Evolutionary conservation across 2,329 filamentous ascomycete genomes (phyloP).

Genomic region (Xylariaceae sp.): DNA sequence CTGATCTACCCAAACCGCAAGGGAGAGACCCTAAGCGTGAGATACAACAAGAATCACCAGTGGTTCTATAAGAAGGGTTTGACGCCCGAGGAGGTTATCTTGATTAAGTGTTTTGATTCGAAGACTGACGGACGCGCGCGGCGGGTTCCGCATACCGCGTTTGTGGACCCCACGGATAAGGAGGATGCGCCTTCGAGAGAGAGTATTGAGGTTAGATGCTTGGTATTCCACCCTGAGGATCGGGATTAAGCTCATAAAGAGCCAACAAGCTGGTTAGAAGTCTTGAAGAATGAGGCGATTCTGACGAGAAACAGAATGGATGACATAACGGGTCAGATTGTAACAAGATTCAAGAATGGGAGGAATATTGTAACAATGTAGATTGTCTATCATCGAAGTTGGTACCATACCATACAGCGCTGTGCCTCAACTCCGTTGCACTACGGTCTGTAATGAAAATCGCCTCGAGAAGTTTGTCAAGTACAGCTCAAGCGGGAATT

Average conservation of each 20-base stretch:
- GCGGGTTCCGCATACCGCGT: conserved; percentile 53
- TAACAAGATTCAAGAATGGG: background rate
- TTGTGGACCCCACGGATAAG: conserved; percentile 42
- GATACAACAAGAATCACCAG: conserved; percentile 38
- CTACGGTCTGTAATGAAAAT: background rate
- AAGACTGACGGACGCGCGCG: conserved; percentile 51
- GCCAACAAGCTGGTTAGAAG: background rate
- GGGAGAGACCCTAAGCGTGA: conserved; percentile 47
- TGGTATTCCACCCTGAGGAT: conserved; percentile 49
- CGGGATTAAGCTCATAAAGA: conserved; percentile 21
- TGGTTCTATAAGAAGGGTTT: conserved; percentile 53
- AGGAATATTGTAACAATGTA: conserved; percentile 7
- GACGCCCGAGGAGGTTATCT: conserved; percentile 48
- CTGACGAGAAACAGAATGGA: background rate
- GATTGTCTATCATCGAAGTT: conserved; percentile 12
- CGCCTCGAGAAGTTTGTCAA: background rate
- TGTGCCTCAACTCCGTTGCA: background rate
- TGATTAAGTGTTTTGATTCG: conserved; percentile 61
- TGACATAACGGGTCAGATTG: background rate
- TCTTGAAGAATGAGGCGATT: background rate
- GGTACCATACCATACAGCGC: conserved; percentile 3
- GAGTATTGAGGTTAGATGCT: conserved; percentile 54
- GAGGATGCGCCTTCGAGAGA: conserved; percentile 48
- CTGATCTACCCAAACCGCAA: conserved; percentile 49
- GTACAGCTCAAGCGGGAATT: background rate